Evolutionary conservation across 2,329 filamentous ascomycete species (phyloP).

Genomic region (Paraconiothyrium sp.): DNA sequence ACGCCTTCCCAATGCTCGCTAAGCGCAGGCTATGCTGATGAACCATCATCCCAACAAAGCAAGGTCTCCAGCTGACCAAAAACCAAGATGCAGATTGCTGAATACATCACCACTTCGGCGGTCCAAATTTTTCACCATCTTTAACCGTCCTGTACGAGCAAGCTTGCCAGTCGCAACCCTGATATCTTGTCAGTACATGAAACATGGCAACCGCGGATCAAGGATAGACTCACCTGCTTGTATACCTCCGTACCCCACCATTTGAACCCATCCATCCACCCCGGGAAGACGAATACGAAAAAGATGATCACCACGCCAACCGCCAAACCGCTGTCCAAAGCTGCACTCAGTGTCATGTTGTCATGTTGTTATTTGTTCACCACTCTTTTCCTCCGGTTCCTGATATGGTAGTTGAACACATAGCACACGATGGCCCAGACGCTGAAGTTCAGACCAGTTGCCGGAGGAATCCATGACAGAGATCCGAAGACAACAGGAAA

Average conservation of each 20-base stretch:
- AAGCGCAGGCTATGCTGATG: neutral
- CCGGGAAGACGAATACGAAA: slow-evolving; percentile 85
- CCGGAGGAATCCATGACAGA: slow-evolving; percentile 86
- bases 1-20: neutral
- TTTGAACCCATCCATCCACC: slow-evolving; percentile 74
- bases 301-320: slow-evolving; percentile 86
- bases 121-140: slow-evolving; percentile 46
- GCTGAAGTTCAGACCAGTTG: slow-evolving; percentile 83
- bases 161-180: slow-evolving; percentile 84
- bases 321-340: slow-evolving; percentile 82
- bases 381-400: slow-evolving; percentile 73
- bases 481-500: slow-evolving; percentile 85
- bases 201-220: neutral
- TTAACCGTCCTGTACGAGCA: slow-evolving; percentile 73
- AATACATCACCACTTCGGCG: slow-evolving; percentile 54
- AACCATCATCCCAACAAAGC: neutral
- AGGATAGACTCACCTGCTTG: slow-evolving; percentile 62
- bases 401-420: slow-evolving; percentile 81
- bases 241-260: slow-evolving; percentile 94
- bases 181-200: slow-evolving; percentile 20
- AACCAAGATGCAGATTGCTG: neutral
- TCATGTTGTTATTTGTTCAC: slow-evolving; percentile 96
- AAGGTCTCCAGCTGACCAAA: neutral
- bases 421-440: slow-evolving; percentile 89
- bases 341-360: slow-evolving; percentile 87